phyloP scores from a whole-genome alignment of 208 protist genomes.

The Acanthamoeba healyi region DNA sequence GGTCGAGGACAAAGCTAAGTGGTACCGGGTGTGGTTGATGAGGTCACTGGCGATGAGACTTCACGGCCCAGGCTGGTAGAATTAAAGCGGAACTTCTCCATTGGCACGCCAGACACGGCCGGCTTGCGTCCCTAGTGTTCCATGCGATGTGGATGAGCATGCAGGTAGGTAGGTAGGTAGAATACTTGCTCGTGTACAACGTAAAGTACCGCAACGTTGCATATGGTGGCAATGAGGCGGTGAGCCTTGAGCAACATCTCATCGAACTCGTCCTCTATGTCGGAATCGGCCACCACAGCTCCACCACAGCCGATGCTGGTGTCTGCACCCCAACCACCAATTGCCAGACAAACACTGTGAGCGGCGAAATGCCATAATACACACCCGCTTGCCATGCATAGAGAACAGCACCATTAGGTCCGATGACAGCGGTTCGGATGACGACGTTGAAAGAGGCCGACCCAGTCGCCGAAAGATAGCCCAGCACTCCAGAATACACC shows the following conservation, averaged over 20 bases:
- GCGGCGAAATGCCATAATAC: too few species aligned
- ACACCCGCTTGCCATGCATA: too few species aligned
- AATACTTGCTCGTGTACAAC: too few species aligned
- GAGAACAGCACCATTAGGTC: neutral
- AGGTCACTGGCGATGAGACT: too few species aligned
- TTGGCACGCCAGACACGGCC: neutral
- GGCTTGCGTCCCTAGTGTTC: neutral
- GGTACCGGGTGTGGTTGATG: too few species aligned
- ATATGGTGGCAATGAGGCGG: constrained; percentile 15
- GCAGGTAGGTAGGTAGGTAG: too few species aligned
- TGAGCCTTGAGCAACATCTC: constrained; percentile 88
- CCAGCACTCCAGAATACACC: constrained; percentile 87
- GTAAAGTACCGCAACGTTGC: neutral
- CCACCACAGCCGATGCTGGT: constrained; percentile 84
- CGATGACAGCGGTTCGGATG: constrained; percentile 85
- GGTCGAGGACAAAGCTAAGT: too few species aligned
- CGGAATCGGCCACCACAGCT: constrained; percentile 85
- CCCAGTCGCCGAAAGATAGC: constrained; percentile 83
- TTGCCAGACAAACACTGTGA: too few species aligned
- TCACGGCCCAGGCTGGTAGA: too few species aligned
- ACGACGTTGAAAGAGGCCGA: constrained; percentile 82
- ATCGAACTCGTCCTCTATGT: constrained; percentile 83
- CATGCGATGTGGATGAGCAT: too few species aligned
- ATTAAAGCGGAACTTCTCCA: neutral
- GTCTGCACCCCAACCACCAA: too few species aligned